Conservation (phyloP, 306 rosid genomes). For the Prunus mume region DNA sequence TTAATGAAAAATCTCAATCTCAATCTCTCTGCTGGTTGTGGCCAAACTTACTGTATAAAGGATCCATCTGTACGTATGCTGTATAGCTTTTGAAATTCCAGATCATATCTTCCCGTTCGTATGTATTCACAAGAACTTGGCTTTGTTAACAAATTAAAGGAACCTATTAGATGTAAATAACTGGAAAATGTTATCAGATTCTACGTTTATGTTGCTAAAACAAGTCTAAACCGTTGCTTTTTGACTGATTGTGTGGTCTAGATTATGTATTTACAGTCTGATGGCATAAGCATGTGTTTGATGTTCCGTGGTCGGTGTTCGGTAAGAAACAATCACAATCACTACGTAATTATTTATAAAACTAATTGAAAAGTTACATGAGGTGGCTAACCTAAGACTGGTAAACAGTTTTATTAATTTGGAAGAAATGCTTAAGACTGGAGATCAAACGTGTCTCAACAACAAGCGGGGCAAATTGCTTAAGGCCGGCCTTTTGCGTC, state of each 20-base stretch:
- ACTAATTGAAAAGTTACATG: background rate
- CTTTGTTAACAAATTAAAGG: background rate
- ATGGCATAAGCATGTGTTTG: background rate
- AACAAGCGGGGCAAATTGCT: background rate
- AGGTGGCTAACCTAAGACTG: background rate
- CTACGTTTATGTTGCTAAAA: background rate
- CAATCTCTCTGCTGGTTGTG: background rate
- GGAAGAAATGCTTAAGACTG: background rate
- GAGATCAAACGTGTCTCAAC: background rate
- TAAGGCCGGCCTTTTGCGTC: background rate
- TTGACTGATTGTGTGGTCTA: background rate
- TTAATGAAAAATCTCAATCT: background rate
- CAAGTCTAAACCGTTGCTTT: background rate
- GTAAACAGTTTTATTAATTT: background rate
- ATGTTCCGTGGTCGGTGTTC: too few relatives aligned
- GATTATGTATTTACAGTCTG: background rate
- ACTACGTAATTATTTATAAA: too few relatives aligned
- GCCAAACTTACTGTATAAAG: constrained; percentile 13
- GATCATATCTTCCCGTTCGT: constrained; percentile 17
- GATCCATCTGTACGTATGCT: background rate
- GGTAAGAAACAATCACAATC: background rate
- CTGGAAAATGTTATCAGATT: background rate
- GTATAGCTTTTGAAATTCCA: background rate
- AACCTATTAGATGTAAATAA: background rate
- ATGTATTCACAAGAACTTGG: constrained; percentile 5